phyloP scores from a whole-genome alignment of 2,329 filamentous ascomycete species.

The Penicillium griseofulvum region DNA sequence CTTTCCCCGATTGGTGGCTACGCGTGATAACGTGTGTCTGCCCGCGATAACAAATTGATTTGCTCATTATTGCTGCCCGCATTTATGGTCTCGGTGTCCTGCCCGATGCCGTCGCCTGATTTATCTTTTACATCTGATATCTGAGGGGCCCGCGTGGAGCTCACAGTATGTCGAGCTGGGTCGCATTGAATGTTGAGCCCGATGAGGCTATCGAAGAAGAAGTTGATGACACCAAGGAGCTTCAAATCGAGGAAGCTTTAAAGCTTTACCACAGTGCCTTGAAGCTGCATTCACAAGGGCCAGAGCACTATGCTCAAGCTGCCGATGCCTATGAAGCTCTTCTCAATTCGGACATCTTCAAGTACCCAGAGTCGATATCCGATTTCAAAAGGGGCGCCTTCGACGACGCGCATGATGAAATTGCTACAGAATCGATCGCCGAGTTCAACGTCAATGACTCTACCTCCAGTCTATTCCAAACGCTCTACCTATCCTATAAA shows the following conservation, averaged over 20 bases:
- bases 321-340: conserved; percentile 77
- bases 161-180: conserved; percentile 61
- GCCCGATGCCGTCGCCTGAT: conserved; percentile 18
- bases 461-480: conserved; percentile 77
- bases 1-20: conserved; percentile 16
- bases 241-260: conserved; percentile 94
- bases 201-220: conserved; percentile 89
- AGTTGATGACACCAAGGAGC: conserved; percentile 89
- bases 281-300: conserved; percentile 86
- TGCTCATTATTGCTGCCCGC: conserved; percentile 1
- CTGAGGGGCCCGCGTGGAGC: conserved; percentile 13
- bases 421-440: conserved; percentile 34
- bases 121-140: background rate
- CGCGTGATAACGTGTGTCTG: conserved; percentile 18
- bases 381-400: conserved; percentile 73
- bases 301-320: conserved; percentile 71
- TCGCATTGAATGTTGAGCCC: conserved; percentile 88
- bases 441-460: conserved; percentile 66
- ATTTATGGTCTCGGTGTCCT: conserved; percentile 1
- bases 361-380: conserved; percentile 79
- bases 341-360: conserved; percentile 91
- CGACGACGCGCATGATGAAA: conserved; percentile 39
- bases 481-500: conserved; percentile 90
- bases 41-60: conserved; percentile 14
- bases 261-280: conserved; percentile 91